phyloP scores from a whole-genome alignment of 305 asterid genomes.

The Rubia tinctorum region DNA sequence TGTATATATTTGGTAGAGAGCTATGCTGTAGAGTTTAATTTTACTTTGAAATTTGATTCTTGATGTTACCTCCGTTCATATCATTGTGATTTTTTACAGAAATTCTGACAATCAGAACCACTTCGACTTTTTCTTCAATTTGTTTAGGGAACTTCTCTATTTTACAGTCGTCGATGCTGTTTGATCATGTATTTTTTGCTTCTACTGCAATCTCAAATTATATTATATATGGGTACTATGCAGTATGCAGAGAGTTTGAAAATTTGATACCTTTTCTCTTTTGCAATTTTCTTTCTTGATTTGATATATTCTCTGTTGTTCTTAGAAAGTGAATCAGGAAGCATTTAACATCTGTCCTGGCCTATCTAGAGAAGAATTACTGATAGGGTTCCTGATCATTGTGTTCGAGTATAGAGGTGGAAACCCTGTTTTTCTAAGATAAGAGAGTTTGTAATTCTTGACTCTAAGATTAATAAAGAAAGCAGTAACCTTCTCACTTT shows the following conservation, averaged over 20 bases:
- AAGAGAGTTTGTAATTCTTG: neutral
- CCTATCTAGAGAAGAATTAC: neutral
- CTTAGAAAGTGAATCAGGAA: neutral
- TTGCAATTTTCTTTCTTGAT: neutral
- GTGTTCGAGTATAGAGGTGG: neutral
- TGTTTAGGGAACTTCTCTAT: neutral
- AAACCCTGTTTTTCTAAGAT: neutral
- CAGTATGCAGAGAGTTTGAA: neutral
- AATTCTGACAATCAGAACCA: neutral
- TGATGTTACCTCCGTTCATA: neutral
- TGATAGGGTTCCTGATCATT: slow-evolving; percentile 3
- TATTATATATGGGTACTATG: neutral
- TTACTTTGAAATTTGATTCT: neutral
- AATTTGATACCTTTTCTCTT: neutral
- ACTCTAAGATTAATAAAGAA: neutral
- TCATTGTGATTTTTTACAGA: neutral
- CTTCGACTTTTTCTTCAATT: neutral
- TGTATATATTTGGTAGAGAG: neutral
- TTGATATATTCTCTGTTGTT: slow-evolving; percentile 1
- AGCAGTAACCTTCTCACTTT: neutral
- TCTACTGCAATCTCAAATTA: neutral
- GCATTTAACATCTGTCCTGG: neutral
- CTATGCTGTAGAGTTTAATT: neutral
- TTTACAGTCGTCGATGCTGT: neutral
- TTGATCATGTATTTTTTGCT: neutral